Evolutionary conservation across 1,284 basidiomycete species (phyloP).

Genomic region (Sanghuangporus weigelae): DNA sequence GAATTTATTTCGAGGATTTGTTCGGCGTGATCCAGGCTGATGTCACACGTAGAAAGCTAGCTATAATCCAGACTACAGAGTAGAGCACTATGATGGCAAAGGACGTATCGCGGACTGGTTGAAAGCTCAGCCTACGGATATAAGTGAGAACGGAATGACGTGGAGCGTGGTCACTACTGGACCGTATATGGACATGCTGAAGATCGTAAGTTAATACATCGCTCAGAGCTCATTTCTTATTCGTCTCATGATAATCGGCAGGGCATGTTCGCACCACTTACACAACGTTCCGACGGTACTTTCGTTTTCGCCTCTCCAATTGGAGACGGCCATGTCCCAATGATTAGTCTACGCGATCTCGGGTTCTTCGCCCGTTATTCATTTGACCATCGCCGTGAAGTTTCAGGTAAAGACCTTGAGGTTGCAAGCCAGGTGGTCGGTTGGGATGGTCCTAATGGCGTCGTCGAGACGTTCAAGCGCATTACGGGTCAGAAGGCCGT

Average conservation of each 20-base stretch:
- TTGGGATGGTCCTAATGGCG: conserved; percentile 31
- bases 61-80: conserved; percentile 26
- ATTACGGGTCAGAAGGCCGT: conserved; percentile 40
- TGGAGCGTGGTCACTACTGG: conserved; percentile 40
- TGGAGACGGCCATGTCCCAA: conserved; percentile 35
- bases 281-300: conserved; percentile 36
- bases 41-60: conserved; percentile 19
- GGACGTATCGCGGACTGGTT: conserved; percentile 41
- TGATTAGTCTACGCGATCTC: conserved; percentile 42
- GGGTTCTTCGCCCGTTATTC: conserved; percentile 44
- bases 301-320: conserved; percentile 39
- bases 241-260: not conserved
- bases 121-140: conserved; percentile 35
- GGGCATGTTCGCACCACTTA: conserved; percentile 29
- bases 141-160: conserved; percentile 30
- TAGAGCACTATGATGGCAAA: conserved; percentile 40
- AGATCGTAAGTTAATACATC: conserved; percentile 26
- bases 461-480: conserved; percentile 37
- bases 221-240: not conserved
- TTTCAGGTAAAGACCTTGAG: conserved; percentile 36
- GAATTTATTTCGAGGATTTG: not conserved
- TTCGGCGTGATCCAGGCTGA: not conserved
- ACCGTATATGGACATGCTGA: conserved; percentile 42
- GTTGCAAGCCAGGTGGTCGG: conserved; percentile 39
- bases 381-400: conserved; percentile 37